A percentile compares a stretch with the other conserved stretches of the same genome.
Conservation (phyloP, 208 protist genomes). For the Leishmania lainsoni region DNA sequence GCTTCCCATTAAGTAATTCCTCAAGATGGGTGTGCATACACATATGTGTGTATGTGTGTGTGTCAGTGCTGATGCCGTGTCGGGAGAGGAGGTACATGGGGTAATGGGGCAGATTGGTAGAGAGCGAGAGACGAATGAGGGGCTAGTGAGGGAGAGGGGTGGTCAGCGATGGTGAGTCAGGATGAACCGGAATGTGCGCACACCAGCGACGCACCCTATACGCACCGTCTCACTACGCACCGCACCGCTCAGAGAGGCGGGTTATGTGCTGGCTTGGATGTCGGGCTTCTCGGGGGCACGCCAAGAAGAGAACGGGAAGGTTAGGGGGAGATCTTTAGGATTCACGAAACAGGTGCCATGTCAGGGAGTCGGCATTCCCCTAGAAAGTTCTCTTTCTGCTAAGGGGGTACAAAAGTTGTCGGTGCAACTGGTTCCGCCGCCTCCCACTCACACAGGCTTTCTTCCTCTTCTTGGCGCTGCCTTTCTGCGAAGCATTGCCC, state of each 20-base stretch:
- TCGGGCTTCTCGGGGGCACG: neutral
- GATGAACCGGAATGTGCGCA: neutral
- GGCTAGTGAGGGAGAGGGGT: neutral
- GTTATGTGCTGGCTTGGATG: neutral
- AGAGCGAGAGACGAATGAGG: neutral
- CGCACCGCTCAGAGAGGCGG: neutral
- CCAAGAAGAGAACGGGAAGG: neutral
- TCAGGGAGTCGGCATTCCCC: neutral
- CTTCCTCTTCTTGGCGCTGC: too few species aligned
- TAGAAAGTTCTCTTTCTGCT: neutral
- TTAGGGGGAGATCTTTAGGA: neutral
- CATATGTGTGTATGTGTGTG: neutral
- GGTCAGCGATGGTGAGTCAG: neutral
- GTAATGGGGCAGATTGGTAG: neutral
- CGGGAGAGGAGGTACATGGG: neutral
- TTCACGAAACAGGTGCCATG: neutral
- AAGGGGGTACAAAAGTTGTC: neutral
- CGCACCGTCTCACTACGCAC: neutral
- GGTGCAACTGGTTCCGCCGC: neutral
- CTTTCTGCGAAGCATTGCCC: neutral
- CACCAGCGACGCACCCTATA: neutral
- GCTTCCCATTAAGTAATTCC: neutral
- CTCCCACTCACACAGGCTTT: neutral
- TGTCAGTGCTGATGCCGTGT: neutral
- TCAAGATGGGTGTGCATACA: neutral